Conservation (phyloP, 805 yeast genomes). For the Ogataea kodamae region DNA sequence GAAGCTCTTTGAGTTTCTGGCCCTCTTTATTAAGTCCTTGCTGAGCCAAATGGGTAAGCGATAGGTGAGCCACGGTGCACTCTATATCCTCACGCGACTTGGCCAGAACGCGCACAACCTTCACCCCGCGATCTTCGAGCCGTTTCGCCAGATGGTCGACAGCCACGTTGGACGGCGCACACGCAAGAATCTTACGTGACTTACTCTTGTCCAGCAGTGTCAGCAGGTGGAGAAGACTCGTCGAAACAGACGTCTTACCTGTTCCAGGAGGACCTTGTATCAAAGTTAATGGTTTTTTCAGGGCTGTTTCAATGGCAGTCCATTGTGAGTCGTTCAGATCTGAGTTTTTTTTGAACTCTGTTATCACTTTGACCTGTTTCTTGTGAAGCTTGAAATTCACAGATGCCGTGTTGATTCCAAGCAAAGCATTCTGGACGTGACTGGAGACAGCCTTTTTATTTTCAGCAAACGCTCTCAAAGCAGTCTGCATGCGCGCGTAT, state of each 20-base stretch:
- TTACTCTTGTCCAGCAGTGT: slow-evolving; percentile 42
- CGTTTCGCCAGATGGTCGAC: slow-evolving; percentile 86
- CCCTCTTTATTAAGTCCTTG: slow-evolving; percentile 51
- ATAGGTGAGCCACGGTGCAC: slow-evolving; percentile 51
- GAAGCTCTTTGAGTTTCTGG: slow-evolving; percentile 53
- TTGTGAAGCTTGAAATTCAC: slow-evolving; percentile 58
- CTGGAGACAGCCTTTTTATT: slow-evolving; percentile 67
- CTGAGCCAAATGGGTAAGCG: slow-evolving; percentile 53
- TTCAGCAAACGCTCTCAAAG: slow-evolving; percentile 68
- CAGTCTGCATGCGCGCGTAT: slow-evolving; percentile 79
- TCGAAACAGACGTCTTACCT: slow-evolving; percentile 92
- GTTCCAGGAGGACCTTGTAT: slow-evolving; percentile 98
- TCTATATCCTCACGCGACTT: slow-evolving; percentile 79
- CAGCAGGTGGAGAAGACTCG: slow-evolving; percentile 79
- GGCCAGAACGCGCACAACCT: slow-evolving; percentile 76
- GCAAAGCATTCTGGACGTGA: slow-evolving; percentile 67
- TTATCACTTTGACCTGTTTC: slow-evolving; percentile 37
- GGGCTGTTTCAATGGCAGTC: slow-evolving; percentile 67
- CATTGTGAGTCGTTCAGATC: slow-evolving; percentile 70
- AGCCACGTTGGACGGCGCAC: slow-evolving; percentile 96
- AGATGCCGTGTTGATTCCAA: slow-evolving; percentile 75
- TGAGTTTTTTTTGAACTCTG: slow-evolving; percentile 41
- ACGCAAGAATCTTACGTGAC: slow-evolving; percentile 68
- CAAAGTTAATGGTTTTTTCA: slow-evolving; percentile 69
- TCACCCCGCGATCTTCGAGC: slow-evolving; percentile 63